Base-by-base conservation (phyloP, 2,329 filamentous ascomycete species). In the Sporothrix curviconia region DNA sequence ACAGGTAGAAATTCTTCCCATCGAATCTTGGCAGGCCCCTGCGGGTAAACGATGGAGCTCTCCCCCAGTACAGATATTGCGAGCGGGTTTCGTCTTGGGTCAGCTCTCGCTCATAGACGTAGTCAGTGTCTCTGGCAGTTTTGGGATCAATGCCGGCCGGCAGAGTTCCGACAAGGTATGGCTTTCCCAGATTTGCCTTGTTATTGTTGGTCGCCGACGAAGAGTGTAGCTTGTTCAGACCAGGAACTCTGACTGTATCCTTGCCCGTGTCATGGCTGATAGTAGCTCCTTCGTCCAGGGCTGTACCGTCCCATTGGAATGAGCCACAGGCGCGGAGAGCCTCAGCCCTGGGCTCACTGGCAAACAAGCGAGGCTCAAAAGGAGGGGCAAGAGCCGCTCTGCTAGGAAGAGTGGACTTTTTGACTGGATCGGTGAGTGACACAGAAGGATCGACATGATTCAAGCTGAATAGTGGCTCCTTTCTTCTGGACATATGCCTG, bases 1-100 rank as follows among this genome's bases (percentile, higher is more conserved):
- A 80, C 71, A 30, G 78, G 80, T 84, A 85, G 63, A 85, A 85
- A 65, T 85, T 76, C 66, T 82, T 84, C 24, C 83, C 82, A 62
- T 86, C 82, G 63, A 83, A 86, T 66, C 82, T 85, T 34, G 83
- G 82, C 40, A 85, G 70, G 2, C 81, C 79, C 34, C 71, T 74
- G 50, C 78, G 73, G 12, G 74, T 72, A 61, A 77, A 74, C 30
- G 70, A 73, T 42, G 81, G 76, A 15, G 78, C 76, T 43, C 79
- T 78, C 9, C 79, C 81, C 80, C 82, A 86, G 66, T 83, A 85
- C 61, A 84, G 69, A 61, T 79, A 76, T 44, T 82, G 78, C 61
- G 83, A 80, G 55, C 78, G 77, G 46, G 78, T 69, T 64, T 86
- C 83, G 51, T 82, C 81, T 3, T 78, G 74, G 0, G 78, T 85